These are phyloP conservation scores for Pachyrhizus erosus DNA, from an alignment of 306 rosid species.

Conservation along the genomic window DNA sequence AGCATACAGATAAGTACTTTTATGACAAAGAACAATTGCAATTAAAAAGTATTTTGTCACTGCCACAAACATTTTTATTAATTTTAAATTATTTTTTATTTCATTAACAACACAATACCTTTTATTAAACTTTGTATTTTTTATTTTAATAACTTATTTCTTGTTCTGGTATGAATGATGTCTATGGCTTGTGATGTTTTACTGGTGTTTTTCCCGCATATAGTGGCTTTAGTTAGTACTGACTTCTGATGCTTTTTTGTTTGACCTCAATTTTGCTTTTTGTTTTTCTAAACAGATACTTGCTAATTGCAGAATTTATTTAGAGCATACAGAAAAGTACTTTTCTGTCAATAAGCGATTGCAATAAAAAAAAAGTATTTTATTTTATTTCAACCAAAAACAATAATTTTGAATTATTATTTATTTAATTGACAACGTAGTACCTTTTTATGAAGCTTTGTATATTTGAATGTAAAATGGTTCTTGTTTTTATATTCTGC, in stretches of 20 bases:
- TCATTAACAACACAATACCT: slow-evolving; percentile 1
- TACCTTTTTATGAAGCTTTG: background rate
- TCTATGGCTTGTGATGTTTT: background rate
- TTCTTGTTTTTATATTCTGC: background rate
- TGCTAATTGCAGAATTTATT: background rate
- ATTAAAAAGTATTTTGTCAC: background rate
- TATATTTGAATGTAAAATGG: too few relatives aligned
- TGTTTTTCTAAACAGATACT: background rate
- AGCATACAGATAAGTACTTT: background rate
- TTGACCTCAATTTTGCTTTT: background rate
- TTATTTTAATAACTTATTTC: background rate
- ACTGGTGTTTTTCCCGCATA: background rate
- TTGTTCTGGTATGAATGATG: background rate
- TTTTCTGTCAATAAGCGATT: background rate
- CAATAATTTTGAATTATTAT: background rate
- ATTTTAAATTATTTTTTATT: background rate
- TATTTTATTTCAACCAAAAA: background rate
- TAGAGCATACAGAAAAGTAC: background rate
- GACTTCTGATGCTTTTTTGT: background rate
- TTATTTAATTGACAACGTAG: background rate
- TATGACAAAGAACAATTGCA: background rate
- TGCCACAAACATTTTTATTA: background rate
- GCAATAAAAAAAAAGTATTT: background rate
- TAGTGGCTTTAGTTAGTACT: background rate
- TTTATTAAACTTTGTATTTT: background rate